phyloP scores from a whole-genome alignment of 1,284 basidiomycete genomes.

The Sanghuangporus weigelae region DNA sequence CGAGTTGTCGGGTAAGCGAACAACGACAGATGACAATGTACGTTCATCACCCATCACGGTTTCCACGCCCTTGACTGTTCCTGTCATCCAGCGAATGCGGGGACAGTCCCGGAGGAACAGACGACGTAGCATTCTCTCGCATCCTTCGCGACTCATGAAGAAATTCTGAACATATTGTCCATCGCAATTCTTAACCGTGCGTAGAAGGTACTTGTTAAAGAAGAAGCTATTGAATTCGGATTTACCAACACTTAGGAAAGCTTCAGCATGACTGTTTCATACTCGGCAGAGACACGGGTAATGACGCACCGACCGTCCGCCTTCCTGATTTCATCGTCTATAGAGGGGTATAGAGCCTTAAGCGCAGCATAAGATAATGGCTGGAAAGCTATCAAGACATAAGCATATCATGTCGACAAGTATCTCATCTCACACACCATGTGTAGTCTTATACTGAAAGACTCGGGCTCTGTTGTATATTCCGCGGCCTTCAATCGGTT shows the following conservation, averaged over 20 bases:
- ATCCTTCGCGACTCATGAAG: constrained; percentile 11
- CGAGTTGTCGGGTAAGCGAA: constrained; percentile 1
- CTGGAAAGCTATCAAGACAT: constrained; percentile 5
- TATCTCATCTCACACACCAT: background rate
- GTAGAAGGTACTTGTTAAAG: constrained; percentile 2
- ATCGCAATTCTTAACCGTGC: background rate
- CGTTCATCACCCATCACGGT: background rate
- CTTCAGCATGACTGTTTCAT: background rate
- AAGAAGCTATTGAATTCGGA: constrained; percentile 7
- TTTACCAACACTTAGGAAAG: background rate
- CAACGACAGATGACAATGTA: constrained; percentile 7
- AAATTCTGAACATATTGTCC: constrained; percentile 1
- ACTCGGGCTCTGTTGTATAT: constrained; percentile 8
- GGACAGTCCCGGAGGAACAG: constrained; percentile 3
- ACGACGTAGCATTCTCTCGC: constrained; percentile 10
- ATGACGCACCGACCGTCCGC: constrained; percentile 11
- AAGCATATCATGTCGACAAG: background rate
- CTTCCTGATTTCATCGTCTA: constrained; percentile 17
- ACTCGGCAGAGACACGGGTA: background rate
- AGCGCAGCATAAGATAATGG: constrained; percentile 3
- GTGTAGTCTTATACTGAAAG: constrained; percentile 12
- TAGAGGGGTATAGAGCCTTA: constrained; percentile 11
- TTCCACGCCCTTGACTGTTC: constrained; percentile 7
- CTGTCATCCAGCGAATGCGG: constrained; percentile 11
- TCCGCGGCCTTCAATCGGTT: background rate